Base-by-base conservation (phyloP, 1,284 basidiomycete species). In the Cryptococcus hybrid region DNA sequence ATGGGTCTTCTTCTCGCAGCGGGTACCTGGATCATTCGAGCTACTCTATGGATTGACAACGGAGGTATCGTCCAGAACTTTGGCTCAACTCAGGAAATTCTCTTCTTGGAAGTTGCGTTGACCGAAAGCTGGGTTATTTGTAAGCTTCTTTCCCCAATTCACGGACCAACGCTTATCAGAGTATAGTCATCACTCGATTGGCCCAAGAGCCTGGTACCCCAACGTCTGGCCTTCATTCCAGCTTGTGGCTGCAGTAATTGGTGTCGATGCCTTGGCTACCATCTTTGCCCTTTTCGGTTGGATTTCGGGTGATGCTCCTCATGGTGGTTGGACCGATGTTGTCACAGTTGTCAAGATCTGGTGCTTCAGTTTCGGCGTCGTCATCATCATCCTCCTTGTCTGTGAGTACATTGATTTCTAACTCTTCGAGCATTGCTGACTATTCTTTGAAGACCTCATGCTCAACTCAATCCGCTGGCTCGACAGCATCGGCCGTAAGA, bases 111-210 rank as follows among this genome's bases (percentile, higher is more conserved):
- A 63, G 83, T 84, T n/a, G 80, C 83, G 15, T 71, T 84, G 54
- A 84, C 82, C 13, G 83, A 84, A 69, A 79, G 79, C 64, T 84
- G 83, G 82, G 67, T 83, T 52, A 83, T 83, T 64, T 82, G 71
- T 79, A 46, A 70, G 75, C 57, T 13, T 15, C 34, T 35, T 24
- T 24, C 13, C 47, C 36, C 11, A 3, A 15, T 61, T 62, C 51
- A 66, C 70, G 46, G 69, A 13, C 39, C 4, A 18, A 39, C 6
- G 18, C 47, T 38, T 38, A 47, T n/a, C 47, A 2, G 5, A 35
- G 9, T 7, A n/a, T 24, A 70, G 68, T 75, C 62, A 66, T 74
- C 53, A 74, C 72, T 36, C 68, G 74, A 42, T 56, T 72, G 7
- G 70, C 70, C 6, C 70, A 72, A 52, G 66, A 68, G 44, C 53